A percentile compares a stretch with the other conserved stretches of the same genome.
phyloP scores from a whole-genome alignment of 352 stramenopile genomes.

The Phytophthora idaei region DNA sequence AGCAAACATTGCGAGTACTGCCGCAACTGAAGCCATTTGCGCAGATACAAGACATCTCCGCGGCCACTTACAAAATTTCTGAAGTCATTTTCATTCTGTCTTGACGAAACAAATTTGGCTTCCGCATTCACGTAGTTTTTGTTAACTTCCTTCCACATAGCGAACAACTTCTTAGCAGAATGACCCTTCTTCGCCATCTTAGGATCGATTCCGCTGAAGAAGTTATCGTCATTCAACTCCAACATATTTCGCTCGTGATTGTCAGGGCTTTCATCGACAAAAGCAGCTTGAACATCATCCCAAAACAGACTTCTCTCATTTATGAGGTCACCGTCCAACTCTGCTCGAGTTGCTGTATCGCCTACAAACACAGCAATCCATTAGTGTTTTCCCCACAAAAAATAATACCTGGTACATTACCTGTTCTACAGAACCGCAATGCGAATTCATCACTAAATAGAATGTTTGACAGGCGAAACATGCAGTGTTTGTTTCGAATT shows the following conservation, averaged over 20 bases:
- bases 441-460: neutral
- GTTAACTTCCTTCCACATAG: too few species aligned
- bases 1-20: neutral
- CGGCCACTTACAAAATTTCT: neutral
- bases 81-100: neutral
- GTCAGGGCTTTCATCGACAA: neutral
- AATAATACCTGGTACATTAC: neutral
- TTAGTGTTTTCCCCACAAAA: neutral
- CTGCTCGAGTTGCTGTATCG: neutral
- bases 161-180: neutral
- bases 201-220: neutral
- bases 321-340: neutral
- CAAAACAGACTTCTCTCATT: neutral
- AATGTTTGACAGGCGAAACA: neutral
- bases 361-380: neutral
- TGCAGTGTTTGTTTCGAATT: neutral
- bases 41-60: neutral
- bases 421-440: neutral
- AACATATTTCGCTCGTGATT: neutral
- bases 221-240: neutral
- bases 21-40: neutral
- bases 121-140: neutral
- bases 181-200: neutral
- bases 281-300: neutral
- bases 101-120: neutral